A percentile compares a stretch with the other conserved stretches of the same genome.
phyloP scores from a whole-genome alignment of 2,329 filamentous ascomycete species.

The Parastagonospora nodorum region DNA sequence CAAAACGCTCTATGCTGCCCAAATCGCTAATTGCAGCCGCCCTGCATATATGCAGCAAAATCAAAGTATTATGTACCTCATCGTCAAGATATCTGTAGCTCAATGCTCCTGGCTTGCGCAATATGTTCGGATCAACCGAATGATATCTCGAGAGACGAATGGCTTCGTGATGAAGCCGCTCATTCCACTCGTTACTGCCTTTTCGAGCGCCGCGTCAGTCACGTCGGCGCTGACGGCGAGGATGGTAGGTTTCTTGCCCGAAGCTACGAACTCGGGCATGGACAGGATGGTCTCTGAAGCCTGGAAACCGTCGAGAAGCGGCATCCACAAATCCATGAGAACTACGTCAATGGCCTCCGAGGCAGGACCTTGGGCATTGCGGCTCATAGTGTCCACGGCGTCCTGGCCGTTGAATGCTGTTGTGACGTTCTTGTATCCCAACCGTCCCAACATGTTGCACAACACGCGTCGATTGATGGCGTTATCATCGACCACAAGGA shows the following conservation, averaged over 20 bases:
- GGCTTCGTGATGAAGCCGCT: slow-evolving; percentile 72
- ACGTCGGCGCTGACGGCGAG: slow-evolving; percentile 71
- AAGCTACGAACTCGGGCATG: slow-evolving; percentile 48
- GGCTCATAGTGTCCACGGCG: slow-evolving; percentile 65
- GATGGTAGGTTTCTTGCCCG: slow-evolving; percentile 50
- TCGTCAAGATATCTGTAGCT: neutral
- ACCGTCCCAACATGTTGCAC: slow-evolving; percentile 68
- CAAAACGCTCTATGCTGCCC: neutral
- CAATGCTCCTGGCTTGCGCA: slow-evolving; percentile 32
- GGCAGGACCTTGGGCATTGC: slow-evolving; percentile 32
- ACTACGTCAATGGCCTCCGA: slow-evolving; percentile 62
- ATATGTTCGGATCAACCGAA: slow-evolving; percentile 61
- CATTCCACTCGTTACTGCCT: slow-evolving; percentile 67
- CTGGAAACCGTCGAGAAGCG: slow-evolving; percentile 73
- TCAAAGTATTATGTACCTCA: neutral
- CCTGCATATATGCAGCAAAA: no score
- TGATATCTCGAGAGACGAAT: slow-evolving; percentile 66
- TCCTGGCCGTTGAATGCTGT: slow-evolving; percentile 72
- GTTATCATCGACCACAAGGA: slow-evolving; percentile 75
- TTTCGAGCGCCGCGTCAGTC: slow-evolving; percentile 65
- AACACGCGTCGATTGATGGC: slow-evolving; percentile 72
- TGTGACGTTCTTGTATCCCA: slow-evolving; percentile 67
- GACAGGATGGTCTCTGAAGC: slow-evolving; percentile 67
- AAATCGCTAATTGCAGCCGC: slow-evolving; percentile 1
- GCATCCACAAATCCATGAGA: slow-evolving; percentile 80